phyloP scores from a whole-genome alignment of 371 early-diverging fungal genomes.

The Syncephalastrum contaminatum region DNA sequence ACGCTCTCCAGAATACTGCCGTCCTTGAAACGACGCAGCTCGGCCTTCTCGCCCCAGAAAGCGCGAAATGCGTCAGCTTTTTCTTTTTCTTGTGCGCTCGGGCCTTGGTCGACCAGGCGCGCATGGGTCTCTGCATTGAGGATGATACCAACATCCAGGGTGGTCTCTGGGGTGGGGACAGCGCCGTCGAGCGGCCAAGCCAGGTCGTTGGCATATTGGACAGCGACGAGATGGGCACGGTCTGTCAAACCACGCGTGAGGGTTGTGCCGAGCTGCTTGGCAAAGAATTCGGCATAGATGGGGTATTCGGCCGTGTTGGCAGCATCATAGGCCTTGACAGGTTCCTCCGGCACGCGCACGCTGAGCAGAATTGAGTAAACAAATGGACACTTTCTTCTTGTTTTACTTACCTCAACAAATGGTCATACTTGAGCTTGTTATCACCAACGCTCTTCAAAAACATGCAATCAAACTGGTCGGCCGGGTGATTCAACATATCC shows the following conservation, averaged over 20 bases:
- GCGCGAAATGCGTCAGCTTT: constrained; percentile 69
- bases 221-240: constrained; percentile 60
- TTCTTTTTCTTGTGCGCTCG: constrained; percentile 61
- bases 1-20: constrained; percentile 84
- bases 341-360: constrained; percentile 13
- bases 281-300: constrained; percentile 49
- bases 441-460: constrained; percentile 74
- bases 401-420: constrained; percentile 41
- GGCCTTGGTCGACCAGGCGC: constrained; percentile 80
- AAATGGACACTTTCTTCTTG: constrained; percentile 4
- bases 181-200: constrained; percentile 37
- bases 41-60: constrained; percentile 85
- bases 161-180: constrained; percentile 14
- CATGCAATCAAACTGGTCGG: constrained; percentile 70
- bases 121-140: constrained; percentile 65
- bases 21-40: constrained; percentile 87
- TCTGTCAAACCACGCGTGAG: constrained; percentile 68
- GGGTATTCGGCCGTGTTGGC: constrained; percentile 60
- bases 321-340: constrained; percentile 40
- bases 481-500: constrained; percentile 58
- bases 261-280: constrained; percentile 45
- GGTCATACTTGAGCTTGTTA: constrained; percentile 64
- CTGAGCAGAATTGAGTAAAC: constrained; percentile 6
- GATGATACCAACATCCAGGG: constrained; percentile 62
- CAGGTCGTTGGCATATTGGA: constrained; percentile 27